Base-by-base conservation (phyloP, 495 filamentous ascomycete genomes). In the Annulohypoxylon stygium region DNA sequence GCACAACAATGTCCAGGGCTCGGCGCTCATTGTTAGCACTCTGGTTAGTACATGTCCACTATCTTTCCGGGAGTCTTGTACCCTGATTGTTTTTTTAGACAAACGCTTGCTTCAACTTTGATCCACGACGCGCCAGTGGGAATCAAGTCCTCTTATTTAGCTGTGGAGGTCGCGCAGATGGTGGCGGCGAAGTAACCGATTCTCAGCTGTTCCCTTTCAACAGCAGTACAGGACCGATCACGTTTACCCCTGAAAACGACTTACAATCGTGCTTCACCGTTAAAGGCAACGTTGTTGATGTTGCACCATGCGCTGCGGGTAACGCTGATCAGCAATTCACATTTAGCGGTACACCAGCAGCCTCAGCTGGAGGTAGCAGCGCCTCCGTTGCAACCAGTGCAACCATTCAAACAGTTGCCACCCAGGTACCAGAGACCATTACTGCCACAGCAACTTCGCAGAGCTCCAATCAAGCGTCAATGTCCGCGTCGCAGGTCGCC, bases 101-200 rank as follows among this genome's bases (percentile, higher is more conserved):
- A 1, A 83, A 87, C 69, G 87, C 86, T 45, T 89, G 87, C 62
- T 76, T 87, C 66, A 88, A 87, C 80, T 86, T 88, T 53, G 86
- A 89, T 67, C 79, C 79, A 1, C 81, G 85, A 16, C 80, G 85
- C n/a, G 74, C 77, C 0, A 75, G 74, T 34, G 85, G 84, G 12
- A 84, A 85, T 61, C 83, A 86, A 75, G 83, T 83, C 23, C 26
- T 84, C n/a, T 72, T 86, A 58, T 89, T 88, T 65, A 85, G 85
- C 14, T 89, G 87, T 61, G 87, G 86, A 45, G 87, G 87, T 1
- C 78, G 86, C n/a, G 87, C 86, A 12, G 87, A 86, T 61, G 87
- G 86, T 51, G 78, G 83, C 16, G 86, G 86, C 20, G 72, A 73
- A 18, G 83, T 86, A 2, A 86, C 86, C 25, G 75, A 83, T 53